phyloP scores from a whole-genome alignment of 2,329 filamentous ascomycete genomes.

The Stachybotrys chlorohalonatus region DNA sequence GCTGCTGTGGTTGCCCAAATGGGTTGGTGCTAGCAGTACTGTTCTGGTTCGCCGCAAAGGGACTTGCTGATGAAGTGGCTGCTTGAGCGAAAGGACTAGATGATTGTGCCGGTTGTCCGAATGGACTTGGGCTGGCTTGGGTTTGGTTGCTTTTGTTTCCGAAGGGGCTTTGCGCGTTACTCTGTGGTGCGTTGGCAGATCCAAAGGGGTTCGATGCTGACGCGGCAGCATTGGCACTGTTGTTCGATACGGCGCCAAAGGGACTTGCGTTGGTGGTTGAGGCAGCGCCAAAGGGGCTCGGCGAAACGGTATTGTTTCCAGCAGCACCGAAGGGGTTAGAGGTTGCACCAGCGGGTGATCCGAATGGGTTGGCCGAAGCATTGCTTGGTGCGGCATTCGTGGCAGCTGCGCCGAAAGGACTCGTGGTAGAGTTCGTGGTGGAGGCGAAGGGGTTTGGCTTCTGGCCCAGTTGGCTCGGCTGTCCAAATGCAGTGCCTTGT shows the following conservation, averaged over 20 bases:
- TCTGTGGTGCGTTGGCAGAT: slow-evolving; percentile 2
- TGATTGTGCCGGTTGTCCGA: slow-evolving; percentile 1
- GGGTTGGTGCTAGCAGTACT: slow-evolving; percentile 9
- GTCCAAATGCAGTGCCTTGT: slow-evolving; percentile 19
- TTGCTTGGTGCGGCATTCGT: neutral
- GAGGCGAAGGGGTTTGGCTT: slow-evolving; percentile 28
- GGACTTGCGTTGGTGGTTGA: neutral
- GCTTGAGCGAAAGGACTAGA: slow-evolving; percentile 3
- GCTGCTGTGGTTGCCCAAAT: slow-evolving; percentile 16
- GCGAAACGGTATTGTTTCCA: slow-evolving; percentile 2
- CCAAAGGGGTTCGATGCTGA: slow-evolving; percentile 6
- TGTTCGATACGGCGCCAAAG: neutral
- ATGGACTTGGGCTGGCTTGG: slow-evolving; percentile 2
- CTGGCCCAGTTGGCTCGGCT: slow-evolving; percentile 25
- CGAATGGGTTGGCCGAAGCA: slow-evolving; percentile 15
- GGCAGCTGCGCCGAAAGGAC: neutral
- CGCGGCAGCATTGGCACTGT: neutral
- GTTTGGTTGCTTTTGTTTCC: slow-evolving; percentile 2
- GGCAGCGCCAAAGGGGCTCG: slow-evolving; percentile 3
- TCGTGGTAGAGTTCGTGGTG: slow-evolving; percentile 2
- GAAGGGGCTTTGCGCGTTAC: slow-evolving; percentile 13
- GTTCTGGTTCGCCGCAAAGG: slow-evolving; percentile 3
- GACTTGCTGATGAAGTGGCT: neutral
- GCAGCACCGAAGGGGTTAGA: slow-evolving; percentile 18
- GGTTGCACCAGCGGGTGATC: slow-evolving; percentile 8